Evolutionary conservation across 176 grass and related monocot species (phyloP).

Genomic region (Oryza meridionalis): DNA sequence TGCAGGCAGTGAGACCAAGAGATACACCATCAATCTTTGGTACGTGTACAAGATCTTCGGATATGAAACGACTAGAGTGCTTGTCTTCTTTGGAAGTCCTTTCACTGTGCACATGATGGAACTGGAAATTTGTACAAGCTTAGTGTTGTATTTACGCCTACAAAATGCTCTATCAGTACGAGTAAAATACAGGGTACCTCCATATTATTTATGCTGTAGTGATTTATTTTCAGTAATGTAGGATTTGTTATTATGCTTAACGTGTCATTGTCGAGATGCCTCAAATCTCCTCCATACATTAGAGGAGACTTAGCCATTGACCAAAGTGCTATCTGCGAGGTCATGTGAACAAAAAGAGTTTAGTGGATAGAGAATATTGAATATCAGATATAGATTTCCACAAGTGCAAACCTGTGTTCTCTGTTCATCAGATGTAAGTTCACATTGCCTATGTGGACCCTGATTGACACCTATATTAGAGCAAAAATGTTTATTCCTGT

Average conservation of each 20-base stretch:
- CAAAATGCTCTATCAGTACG: neutral
- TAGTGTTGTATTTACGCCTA: conserved; percentile 15
- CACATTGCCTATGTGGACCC: conserved; percentile 77
- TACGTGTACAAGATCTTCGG: conserved; percentile 28
- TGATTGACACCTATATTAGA: conserved; percentile 58
- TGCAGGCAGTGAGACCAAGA: conserved; percentile 68
- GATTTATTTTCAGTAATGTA: conserved; percentile 82
- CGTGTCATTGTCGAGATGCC: conserved; percentile 58
- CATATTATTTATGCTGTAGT: conserved; percentile 75
- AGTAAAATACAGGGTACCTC: conserved; percentile 55
- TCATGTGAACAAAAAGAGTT: conserved; percentile 20
- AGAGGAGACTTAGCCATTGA: conserved; percentile 89
- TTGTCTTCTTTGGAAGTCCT: conserved; percentile 38
- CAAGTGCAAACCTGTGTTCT: conserved; percentile 69
- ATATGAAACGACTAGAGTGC: conserved; percentile 28
- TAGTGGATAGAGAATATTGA: conserved; percentile 16
- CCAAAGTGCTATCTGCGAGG: conserved; percentile 83
- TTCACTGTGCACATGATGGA: conserved; percentile 59
- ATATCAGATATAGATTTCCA: conserved; percentile 19
- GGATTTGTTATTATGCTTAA: conserved; percentile 77
- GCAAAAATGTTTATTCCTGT: neutral
- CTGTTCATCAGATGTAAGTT: conserved; percentile 84
- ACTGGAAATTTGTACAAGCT: conserved; percentile 55
- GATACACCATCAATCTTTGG: conserved; percentile 43
- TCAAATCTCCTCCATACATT: conserved; percentile 96